Evolutionary conservation across 306 rosid species (phyloP), one percentile per base, ranked within the genome.

Genomic region (Hippophae rhamnoides): DNA sequence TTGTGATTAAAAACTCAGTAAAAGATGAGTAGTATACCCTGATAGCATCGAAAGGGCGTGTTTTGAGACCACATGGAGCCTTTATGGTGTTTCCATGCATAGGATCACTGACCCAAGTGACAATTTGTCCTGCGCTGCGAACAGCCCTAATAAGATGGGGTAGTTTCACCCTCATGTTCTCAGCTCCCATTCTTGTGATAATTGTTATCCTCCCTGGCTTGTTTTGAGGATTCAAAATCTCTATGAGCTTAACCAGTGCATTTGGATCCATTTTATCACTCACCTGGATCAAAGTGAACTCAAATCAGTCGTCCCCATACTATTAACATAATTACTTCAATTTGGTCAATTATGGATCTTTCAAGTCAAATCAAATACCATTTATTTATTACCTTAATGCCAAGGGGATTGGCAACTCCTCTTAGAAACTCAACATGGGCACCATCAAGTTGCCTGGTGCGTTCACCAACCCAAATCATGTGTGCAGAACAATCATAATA

Each of bases 61-160:
- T 92, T 76, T 92, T 92, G 62, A 92, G 99, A 74, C 99, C 99
- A 56, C 99, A 92, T 2, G 99, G 99, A 70, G 99, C 99, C 67
- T 92, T 92, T 5, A 92, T 92, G 72, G 99, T 92, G 83, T 92
- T 92, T 52, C 99, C 99, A 67, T 92, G 99, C 99, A 92, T 92
- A 46, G 99, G 99, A 68, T 92, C 99, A 41, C 95, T 88, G 76
- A 92, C 96, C 99, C 99, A 92, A 43, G 99, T 88, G 76, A 92
- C 99, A 68, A 86, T 78, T 62, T 85, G 96, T 10, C 99, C 96
- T 11, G 96, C 76, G 66, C 93, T 54, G 13, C 95, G 86, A 47
- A 92, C 93, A 11, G 99, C 99, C 72, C 99, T 75, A 71, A 92
- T 92, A 52, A 92, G 82, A 75, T 92, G 96, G 44, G 99, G 96